Evolutionary conservation across 83 land plant genomes (phyloP).

Genomic region (Picea mariana): DNA sequence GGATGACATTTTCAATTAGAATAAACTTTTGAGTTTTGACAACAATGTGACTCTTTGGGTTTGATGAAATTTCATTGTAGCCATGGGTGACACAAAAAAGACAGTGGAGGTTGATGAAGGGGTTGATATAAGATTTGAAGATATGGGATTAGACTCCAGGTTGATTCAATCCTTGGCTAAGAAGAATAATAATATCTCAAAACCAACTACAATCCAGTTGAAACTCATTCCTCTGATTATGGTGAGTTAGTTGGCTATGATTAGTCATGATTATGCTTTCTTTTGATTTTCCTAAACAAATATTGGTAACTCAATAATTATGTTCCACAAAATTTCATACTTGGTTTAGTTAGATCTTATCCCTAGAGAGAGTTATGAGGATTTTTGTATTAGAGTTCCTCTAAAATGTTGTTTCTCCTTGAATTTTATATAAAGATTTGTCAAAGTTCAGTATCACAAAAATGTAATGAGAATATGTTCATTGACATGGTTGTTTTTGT

Average conservation of each 20-base stretch:
- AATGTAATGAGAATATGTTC: too few species aligned
- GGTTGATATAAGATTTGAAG: conserved; percentile 49
- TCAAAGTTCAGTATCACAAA: too few species aligned
- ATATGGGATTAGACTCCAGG: conserved; percentile 82
- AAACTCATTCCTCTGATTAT: conserved; percentile 81
- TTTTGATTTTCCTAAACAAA: not conserved
- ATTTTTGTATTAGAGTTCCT: not conserved
- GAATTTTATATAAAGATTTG: too few species aligned
- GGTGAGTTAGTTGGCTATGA: conserved; percentile 26
- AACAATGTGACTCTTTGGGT: too few species aligned
- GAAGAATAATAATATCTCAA: conserved; percentile 38
- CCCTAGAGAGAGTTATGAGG: not conserved
- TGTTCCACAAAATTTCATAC: not conserved
- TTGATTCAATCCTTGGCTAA: conserved; percentile 71
- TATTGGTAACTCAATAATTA: not conserved
- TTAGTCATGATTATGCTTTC: not conserved
- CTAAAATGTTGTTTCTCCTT: not conserved
- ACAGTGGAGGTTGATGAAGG: too few species aligned
- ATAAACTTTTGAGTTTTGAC: too few species aligned
- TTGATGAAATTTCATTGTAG: too few species aligned
- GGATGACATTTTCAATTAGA: too few species aligned
- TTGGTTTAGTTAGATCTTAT: not conserved
- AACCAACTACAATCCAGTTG: conserved; percentile 80
- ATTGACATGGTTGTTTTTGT: too few species aligned
- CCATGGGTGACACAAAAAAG: too few species aligned